Percentiles rank a stretch among this genome's conserved stretches.
These are phyloP conservation scores for Trichosporon coremiiforme DNA, from an alignment of 1,284 basidiomycete genomes.

Conservation along the genomic window DNA sequence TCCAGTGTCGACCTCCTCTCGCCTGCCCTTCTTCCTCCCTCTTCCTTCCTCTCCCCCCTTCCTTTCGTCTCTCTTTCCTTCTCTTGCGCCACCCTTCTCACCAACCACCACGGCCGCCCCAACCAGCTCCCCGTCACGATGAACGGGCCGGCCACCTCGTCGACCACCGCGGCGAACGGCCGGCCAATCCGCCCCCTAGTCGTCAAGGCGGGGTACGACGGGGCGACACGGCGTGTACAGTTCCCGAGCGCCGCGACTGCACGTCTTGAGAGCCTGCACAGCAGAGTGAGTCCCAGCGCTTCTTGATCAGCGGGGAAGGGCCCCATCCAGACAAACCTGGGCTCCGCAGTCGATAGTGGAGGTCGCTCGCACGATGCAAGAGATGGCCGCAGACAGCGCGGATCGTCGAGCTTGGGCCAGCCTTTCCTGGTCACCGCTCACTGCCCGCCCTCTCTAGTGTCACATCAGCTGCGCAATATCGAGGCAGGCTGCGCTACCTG, in stretches of 20 bases:
- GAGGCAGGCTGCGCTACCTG: background rate
- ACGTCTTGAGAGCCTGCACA: constrained; percentile 69
- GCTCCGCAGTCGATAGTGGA: background rate
- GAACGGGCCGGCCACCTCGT: constrained; percentile 10
- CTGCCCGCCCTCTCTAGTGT: background rate
- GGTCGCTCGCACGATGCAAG: background rate
- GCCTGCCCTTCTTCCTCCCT: background rate
- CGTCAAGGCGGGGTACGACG: constrained; percentile 76
- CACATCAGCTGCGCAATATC: background rate
- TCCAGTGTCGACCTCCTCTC: background rate
- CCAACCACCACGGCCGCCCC: background rate
- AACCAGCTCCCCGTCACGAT: background rate
- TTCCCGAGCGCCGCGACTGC: constrained; percentile 75
- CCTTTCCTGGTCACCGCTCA: background rate
- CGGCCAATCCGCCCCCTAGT: constrained; percentile 68
- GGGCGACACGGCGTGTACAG: constrained; percentile 70
- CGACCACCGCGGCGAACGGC: constrained; percentile 14
- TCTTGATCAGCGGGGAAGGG: background rate
- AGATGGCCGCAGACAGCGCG: background rate
- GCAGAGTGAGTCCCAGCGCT: constrained; percentile 61
- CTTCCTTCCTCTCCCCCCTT: background rate
- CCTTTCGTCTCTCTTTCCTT: background rate
- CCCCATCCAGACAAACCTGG: background rate
- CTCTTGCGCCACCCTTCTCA: background rate
- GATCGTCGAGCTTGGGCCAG: constrained; percentile 4